Percentiles rank a stretch among this genome's conserved stretches.
Evolutionary conservation across 306 rosid genomes (phyloP).

Genomic region (Cicer chorassanicum): DNA sequence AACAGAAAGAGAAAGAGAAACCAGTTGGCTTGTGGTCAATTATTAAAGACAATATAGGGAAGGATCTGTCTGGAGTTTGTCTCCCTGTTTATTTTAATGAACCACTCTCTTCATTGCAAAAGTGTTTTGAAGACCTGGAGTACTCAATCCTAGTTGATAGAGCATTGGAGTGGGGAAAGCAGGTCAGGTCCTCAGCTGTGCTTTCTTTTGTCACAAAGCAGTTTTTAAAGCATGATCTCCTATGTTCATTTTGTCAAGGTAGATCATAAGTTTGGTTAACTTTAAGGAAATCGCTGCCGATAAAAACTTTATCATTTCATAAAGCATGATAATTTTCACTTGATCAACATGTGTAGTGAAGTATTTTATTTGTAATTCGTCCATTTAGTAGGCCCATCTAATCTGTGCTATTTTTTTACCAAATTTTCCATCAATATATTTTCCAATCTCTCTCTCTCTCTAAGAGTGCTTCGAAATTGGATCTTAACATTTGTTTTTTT

Average conservation of each 20-base stretch:
- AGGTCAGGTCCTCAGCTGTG: conserved; percentile 72
- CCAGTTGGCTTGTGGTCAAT: conserved; percentile 96
- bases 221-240: conserved; percentile 57
- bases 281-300: conserved; percentile 31
- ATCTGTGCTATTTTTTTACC: conserved; percentile 8
- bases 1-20: conserved; percentile 93
- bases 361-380: conserved; percentile 6
- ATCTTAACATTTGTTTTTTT: neutral
- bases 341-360: conserved; percentile 15
- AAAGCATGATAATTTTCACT: conserved; percentile 29
- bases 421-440: neutral
- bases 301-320: conserved; percentile 23
- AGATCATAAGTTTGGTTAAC: conserved; percentile 48
- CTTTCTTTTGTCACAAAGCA: conserved; percentile 55
- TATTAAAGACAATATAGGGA: conserved; percentile 97
- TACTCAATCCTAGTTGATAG: conserved; percentile 93
- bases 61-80: conserved; percentile 99
- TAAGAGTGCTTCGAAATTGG: conserved; percentile 8
- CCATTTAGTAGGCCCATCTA: conserved; percentile 23
- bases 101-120: conserved; percentile 96
- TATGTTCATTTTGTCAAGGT: conserved; percentile 51
- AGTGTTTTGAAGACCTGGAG: conserved; percentile 98
- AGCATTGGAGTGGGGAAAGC: conserved; percentile 96
- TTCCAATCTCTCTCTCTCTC: neutral
- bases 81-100: conserved; percentile 99